Evolutionary conservation across 2,329 filamentous ascomycete species (phyloP), one percentile per base, ranked within the genome.

Genomic region (Aurifilum marmelostoma): DNA sequence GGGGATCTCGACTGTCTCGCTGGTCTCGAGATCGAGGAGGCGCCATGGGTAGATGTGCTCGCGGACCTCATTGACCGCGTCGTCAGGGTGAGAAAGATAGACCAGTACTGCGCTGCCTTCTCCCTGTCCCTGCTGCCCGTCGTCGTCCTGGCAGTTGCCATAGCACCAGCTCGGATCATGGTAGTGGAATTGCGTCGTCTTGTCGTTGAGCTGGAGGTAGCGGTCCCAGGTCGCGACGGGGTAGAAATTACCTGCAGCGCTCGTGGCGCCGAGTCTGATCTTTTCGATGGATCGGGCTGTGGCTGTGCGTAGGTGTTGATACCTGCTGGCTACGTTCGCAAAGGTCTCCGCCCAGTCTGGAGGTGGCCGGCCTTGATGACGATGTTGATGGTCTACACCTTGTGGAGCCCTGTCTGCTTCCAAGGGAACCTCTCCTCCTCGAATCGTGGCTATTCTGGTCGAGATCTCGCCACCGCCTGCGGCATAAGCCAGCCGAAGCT

Each of bases 81-180:
- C 52, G 67, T 65, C 78, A 79, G 1, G 83, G 34, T 63, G 56
- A 29, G 41, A 34, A 29, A 60, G 84, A 73, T 85, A 89, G 8
- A 89, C 83, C 47, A 91, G 71, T 24, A 90, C 72, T 0, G 85
- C 86, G 58, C 86, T 82, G n/a, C 43, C 43, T 2, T 18, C 18
- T 2, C 18, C 43, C 18, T 12, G 37, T 11, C 9, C 37, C 37
- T 12, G 37, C 37, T 12, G 9, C 37, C 9, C 37, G 18, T 43
- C 41, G 0, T 21, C 41, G 4, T 6, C 41, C 6, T 47, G 5
- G 18, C 84, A 77, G 54, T 80, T 73, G 66, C 80, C 83, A 73
- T 84, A 87, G 21, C 83, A 85, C 89, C 88, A 91, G 16, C 78
- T 74, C 1, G 83, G 77, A 68, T 87, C 84, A 32, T 76, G 75